Evolutionary conservation across 352 stramenopile genomes (phyloP), one percentile per base, ranked within the genome.

Genomic region (Phytophthora crassamura): DNA sequence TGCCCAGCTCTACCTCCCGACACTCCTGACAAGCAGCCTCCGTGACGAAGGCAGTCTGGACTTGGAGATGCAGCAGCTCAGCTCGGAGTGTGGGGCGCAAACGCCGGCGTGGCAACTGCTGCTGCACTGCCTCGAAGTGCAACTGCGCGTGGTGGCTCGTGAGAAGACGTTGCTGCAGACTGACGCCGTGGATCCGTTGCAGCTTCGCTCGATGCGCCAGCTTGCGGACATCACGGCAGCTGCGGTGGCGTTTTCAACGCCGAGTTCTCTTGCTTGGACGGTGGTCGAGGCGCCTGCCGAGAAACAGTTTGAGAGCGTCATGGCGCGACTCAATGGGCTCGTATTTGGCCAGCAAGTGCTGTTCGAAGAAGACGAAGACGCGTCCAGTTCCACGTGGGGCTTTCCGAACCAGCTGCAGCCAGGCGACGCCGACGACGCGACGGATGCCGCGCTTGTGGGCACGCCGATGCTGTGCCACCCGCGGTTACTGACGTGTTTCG

Each of bases 331-430:
- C 0, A 87, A 85, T 61, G 74, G 79, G 12, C 67, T 89, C 11
- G 67, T 93, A n/a, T 93, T 93, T 59, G 84, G 84, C 0, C 78
- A 86, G 30, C 79, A 84, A 38, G 84, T 93, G 9, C 58, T 93
- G 4, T 91, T 91, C 57, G 78, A 86, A 39, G 77, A 91, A 63
- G 81, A 89, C 20, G 77, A 88, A 33, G 65, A 79, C 12, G 20
- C 20, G 16, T 7, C 38, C 15, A 60, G 51, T 41, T 30, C 55
- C 22, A 70, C 66, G 12, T 65, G 36, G 35, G 62, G 20, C n/a
- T 22, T 51, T 33, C 30, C 12, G 9, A 41, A 48, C 15, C 49
- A 64, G 28, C 55, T 56, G 20, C 52, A 60, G 35, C 50, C 42
- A 10, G 41, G 47, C 8, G 65, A 78, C 33, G 48, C 49, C 7